Evolutionary conservation across 345 rosid genomes (phyloP), one percentile per base, ranked within the genome.

Genomic region (Dimocarpus longan): DNA sequence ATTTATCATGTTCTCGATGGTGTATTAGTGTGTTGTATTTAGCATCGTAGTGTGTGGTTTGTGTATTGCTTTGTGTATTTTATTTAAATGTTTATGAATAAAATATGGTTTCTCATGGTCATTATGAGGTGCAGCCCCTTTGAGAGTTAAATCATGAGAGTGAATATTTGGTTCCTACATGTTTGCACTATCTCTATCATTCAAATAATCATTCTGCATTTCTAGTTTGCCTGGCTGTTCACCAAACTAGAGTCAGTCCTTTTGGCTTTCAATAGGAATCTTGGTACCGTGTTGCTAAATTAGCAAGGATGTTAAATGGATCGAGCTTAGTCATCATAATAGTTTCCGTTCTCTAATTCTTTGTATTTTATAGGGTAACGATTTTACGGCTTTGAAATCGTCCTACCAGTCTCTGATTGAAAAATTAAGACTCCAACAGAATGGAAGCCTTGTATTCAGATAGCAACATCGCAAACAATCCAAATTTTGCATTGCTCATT

Each of bases 371-470:
- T 94, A 96, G 99, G 97, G 92, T 68, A 80, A 78, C 71, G 99
- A 96, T 84, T 78, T 88, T 16, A 88, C 91, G 82, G 85, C 88
- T 15, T 78, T 91, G 87, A 93, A 86, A 84, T 90, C 89, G 43
- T 91, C 85, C 79, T 91, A 92, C 84, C 95, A 85, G 75, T 89
- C 91, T 43, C 93, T 93, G 18, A 84, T 91, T 18, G 97, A 93
- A 80, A 93, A 83, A 76, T 74, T 94, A 73, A 83, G 98, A 72
- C 81, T 78, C 73, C 97, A 90, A 71, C 97, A 90, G 82, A 94
- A 96, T 13, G 97, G 97, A 71, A 89, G 81, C 84, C 90, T 82
- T 43, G 94, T 86, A 78, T 92, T 94, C 91, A 92, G 98, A 91
- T 96, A 91, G 90, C 97, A 85, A 71, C n/a, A 56, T 40, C 42